phyloP scores from a whole-genome alignment of 345 rosid species.

The Eutrema yunnanense region DNA sequence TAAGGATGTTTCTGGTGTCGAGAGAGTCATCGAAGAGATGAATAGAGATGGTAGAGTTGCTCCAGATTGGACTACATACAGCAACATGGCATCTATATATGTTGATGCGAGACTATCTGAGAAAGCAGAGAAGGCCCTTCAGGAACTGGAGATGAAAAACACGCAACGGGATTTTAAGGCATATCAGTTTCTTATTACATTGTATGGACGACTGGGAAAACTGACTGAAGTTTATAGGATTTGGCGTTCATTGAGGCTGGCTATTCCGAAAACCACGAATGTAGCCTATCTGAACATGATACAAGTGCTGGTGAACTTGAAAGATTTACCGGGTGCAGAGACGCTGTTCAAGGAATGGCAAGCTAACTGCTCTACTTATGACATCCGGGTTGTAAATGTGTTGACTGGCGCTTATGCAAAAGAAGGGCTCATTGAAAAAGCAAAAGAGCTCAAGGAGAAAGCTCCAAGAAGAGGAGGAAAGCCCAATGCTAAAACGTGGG shows the following conservation, averaged over 20 bases:
- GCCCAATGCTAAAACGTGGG: conserved; percentile 86
- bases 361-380: conserved; percentile 56
- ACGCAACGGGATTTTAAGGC: conserved; percentile 47
- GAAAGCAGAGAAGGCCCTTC: conserved; percentile 75
- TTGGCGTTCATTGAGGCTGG: conserved; percentile 90
- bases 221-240: conserved; percentile 74
- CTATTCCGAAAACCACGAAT: conserved; percentile 68
- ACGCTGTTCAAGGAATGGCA: conserved; percentile 90
- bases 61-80: conserved; percentile 87
- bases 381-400: conserved; percentile 66
- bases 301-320: conserved; percentile 74
- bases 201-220: conserved; percentile 67
- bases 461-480: conserved; percentile 61
- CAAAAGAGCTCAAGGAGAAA: conserved; percentile 61
- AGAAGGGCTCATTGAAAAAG: conserved; percentile 56
- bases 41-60: conserved; percentile 77
- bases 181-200: conserved; percentile 73
- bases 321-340: conserved; percentile 90
- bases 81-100: conserved; percentile 82
- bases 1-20: conserved; percentile 67
- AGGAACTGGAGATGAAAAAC: conserved; percentile 71
- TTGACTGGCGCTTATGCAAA: conserved; percentile 63
- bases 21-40: conserved; percentile 83
- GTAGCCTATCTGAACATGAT: conserved; percentile 88
- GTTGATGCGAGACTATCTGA: conserved; percentile 58